These are phyloP conservation scores for Fraxinus anomala DNA, from an alignment of 257 asterid species.

Conservation along the genomic window DNA sequence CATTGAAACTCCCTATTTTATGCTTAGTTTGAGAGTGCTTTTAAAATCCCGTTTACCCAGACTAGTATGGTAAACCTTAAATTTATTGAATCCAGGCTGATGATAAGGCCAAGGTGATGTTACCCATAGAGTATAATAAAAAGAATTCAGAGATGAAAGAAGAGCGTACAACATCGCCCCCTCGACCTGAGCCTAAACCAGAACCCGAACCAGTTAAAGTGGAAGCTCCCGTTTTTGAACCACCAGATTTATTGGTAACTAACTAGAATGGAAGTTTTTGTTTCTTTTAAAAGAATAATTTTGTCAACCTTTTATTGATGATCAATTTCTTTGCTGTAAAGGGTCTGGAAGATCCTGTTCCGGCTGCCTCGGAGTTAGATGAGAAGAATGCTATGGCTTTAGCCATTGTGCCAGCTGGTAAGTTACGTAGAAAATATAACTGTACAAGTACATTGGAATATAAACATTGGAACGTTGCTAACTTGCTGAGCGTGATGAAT, in stretches of 20 bases:
- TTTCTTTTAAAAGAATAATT: not conserved
- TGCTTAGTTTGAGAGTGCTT: not conserved
- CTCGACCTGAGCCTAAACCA: constrained; percentile 51
- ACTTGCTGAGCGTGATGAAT: too few relatives aligned
- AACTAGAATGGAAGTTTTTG: not conserved
- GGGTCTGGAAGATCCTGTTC: constrained; percentile 71
- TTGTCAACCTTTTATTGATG: constrained; percentile 4
- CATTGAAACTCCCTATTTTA: not conserved
- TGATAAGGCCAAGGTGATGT: constrained; percentile 65
- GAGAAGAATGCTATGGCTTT: constrained; percentile 89
- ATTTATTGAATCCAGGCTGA: constrained; percentile 40
- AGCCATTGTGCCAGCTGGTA: constrained; percentile 91
- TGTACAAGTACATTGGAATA: not conserved
- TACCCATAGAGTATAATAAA: constrained; percentile 78
- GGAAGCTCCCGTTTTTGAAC: constrained; percentile 55
- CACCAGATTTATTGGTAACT: constrained; percentile 77
- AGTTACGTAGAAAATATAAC: constrained; percentile 19
- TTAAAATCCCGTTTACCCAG: not conserved
- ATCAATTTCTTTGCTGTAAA: constrained; percentile 32
- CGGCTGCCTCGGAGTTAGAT: constrained; percentile 81
- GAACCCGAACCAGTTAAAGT: constrained; percentile 57
- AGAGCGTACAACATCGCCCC: constrained; percentile 48
- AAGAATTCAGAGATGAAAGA: constrained; percentile 65
- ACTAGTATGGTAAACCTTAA: not conserved
- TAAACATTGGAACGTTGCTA: not conserved